Evolutionary conservation across 495 filamentous ascomycete genomes (phyloP), one percentile per base, ranked within the genome.

Genomic region (Penicillium paradoxum): DNA sequence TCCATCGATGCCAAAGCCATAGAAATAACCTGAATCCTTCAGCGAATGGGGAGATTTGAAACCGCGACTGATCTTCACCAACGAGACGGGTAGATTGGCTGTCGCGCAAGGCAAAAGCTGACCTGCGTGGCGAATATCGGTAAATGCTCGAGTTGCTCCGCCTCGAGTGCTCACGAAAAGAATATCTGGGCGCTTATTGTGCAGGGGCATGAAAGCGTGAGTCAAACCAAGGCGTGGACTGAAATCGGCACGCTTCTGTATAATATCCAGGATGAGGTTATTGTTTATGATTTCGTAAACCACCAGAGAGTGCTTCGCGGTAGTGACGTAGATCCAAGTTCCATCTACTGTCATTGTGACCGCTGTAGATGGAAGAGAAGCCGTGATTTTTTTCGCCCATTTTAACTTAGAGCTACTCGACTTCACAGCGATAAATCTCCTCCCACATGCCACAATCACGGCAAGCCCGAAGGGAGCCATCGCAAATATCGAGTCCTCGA

Each of bases 1-100:
- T 4, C 88, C 88, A 59, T 87, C 81, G 21, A 86, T 77, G 24
- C 79, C 79, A 7, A 82, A 73, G 1, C 87, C 88, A 30, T 90
- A 73, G 13, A 72, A 49, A 0, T 60, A 45, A 5, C 36, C 41
- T 5, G 55, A 57, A 18, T 37, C n/a, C 17, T 50, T 25, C 9
- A 56, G 56, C 17, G 62, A 21, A 18, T 57, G 30, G 7, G 59
- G 56, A 2, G 22, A 43, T 40, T 53, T 60, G 24, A 38, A 53
- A 6, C 59, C 57, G 8, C 54, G 22, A 25, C 51, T 57, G 19
- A 75, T 65, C 43, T 57, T 66, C 30, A 62, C 56, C 8, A 73
- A 50, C 1, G 72, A 75, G 0, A 66, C 57, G 8, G 68, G 67
- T 9, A 75, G 59, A 41, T 69, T 56, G 4, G 65, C 65, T 34